These are phyloP conservation scores for Orbilia javanica DNA, from an alignment of 2,329 filamentous ascomycete genomes.

Conservation along the genomic window DNA sequence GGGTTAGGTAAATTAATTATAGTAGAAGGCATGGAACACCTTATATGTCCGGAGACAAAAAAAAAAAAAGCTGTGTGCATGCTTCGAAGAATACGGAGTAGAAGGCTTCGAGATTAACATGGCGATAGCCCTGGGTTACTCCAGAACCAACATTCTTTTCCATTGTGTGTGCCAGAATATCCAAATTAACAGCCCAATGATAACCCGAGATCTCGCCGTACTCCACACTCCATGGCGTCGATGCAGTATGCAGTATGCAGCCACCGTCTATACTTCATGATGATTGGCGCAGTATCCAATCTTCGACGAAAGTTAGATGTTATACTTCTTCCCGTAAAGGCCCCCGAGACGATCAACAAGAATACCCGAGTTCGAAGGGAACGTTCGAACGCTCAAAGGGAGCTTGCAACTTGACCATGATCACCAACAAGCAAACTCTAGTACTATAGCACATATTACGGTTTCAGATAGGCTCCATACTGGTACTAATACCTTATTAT, in stretches of 20 bases:
- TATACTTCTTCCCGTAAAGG: slow-evolving; percentile 25
- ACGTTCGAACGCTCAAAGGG: slow-evolving; percentile 20
- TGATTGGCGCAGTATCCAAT: slow-evolving; percentile 47
- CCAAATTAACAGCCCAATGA: slow-evolving; percentile 47
- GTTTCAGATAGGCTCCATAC: slow-evolving; percentile 33
- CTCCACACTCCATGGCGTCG: slow-evolving; percentile 55
- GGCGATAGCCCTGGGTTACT: slow-evolving; percentile 33
- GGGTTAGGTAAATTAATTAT: too few species aligned
- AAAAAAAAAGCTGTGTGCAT: neutral
- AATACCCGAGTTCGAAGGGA: slow-evolving; percentile 37
- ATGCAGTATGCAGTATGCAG: slow-evolving; percentile 50
- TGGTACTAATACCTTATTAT: slow-evolving; percentile 14
- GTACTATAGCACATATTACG: too few species aligned
- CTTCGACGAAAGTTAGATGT: slow-evolving; percentile 18
- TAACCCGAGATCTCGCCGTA: slow-evolving; percentile 56
- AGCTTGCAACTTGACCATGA: slow-evolving; percentile 5
- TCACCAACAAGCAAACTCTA: slow-evolving; percentile 3
- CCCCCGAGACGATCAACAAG: slow-evolving; percentile 43
- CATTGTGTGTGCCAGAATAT: slow-evolving; percentile 33
- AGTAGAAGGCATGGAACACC: slow-evolving; percentile 12
- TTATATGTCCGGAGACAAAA: neutral
- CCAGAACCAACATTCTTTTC: slow-evolving; percentile 16
- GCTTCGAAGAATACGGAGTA: too few species aligned
- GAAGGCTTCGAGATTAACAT: neutral
- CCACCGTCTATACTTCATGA: slow-evolving; percentile 44